These are phyloP conservation scores for Coprinopsis strossmayeri DNA, from an alignment of 768 basidiomycete species.

Conservation along the genomic window DNA sequence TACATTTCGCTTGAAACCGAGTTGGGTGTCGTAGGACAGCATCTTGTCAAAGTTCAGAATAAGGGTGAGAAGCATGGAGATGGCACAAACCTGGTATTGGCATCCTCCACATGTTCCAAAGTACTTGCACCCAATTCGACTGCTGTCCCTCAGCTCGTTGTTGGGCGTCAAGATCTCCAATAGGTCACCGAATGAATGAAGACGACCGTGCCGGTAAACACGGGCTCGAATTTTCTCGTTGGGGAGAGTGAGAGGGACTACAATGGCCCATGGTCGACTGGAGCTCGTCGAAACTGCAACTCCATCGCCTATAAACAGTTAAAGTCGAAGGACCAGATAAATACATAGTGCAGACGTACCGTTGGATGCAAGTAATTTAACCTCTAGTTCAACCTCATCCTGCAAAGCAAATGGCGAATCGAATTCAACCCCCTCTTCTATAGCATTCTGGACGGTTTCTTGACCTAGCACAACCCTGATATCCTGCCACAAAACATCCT, in stretches of 20 bases:
- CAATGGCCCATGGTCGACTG: slow-evolving; percentile 67
- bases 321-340: slow-evolving; percentile 35
- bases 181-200: slow-evolving; percentile 75
- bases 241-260: slow-evolving; percentile 80
- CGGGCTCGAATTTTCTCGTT: slow-evolving; percentile 72
- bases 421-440: slow-evolving; percentile 44
- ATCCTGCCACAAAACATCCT: slow-evolving; percentile 73
- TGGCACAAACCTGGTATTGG: slow-evolving; percentile 73
- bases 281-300: slow-evolving; percentile 46
- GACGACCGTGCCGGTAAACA: slow-evolving; percentile 62
- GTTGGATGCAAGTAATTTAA: slow-evolving; percentile 56
- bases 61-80: not conserved
- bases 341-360: slow-evolving; percentile 33
- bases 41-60: slow-evolving; percentile 41
- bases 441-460: slow-evolving; percentile 43
- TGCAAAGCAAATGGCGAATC: slow-evolving; percentile 53
- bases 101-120: slow-evolving; percentile 90
- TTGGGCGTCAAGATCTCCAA: slow-evolving; percentile 62
- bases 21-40: slow-evolving; percentile 82
- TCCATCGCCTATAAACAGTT: slow-evolving; percentile 47
- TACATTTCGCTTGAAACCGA: slow-evolving; percentile 81
- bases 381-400: slow-evolving; percentile 61
- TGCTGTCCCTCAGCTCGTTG: slow-evolving; percentile 55
- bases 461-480: slow-evolving; percentile 60
- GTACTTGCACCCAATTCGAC: slow-evolving; percentile 70